Conservation (phyloP, 2,329 filamentous ascomycete genomes). For the Microdochium trichocladiopsis region DNA sequence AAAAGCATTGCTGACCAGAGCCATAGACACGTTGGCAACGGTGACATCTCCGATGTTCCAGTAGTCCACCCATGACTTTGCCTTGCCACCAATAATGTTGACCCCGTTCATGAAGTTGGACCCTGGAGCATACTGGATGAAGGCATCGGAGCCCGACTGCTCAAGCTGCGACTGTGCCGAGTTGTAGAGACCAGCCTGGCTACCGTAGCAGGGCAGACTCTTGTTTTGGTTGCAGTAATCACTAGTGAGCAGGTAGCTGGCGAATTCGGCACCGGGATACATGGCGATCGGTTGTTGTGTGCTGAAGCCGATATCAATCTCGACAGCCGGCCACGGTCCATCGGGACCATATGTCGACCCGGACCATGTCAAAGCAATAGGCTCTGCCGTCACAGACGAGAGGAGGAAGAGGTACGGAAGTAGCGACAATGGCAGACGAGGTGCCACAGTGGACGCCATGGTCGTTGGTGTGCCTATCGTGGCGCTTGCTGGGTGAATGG, state of each 20-base stretch:
- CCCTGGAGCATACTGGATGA: conserved; percentile 11
- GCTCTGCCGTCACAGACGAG: conserved; percentile 7
- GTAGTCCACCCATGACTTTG: conserved; percentile 18
- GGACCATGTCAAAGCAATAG: conserved; percentile 18
- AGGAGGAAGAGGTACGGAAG: conserved; percentile 13
- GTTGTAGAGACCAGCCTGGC: conserved; percentile 19
- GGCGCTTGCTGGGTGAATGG: too few species aligned
- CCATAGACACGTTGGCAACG: conserved; percentile 17
- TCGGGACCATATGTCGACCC: conserved; percentile 21
- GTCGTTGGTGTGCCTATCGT: conserved; percentile 5
- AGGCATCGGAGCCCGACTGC: conserved; percentile 13
- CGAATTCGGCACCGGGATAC: conserved; percentile 19
- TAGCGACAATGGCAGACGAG: conserved; percentile 12
- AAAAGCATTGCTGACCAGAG: conserved; percentile 15
- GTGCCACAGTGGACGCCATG: conserved; percentile 11
- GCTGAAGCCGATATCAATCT: conserved; percentile 12
- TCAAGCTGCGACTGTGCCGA: conserved; percentile 14
- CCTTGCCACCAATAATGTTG: conserved; percentile 9
- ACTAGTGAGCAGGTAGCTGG: conserved; percentile 17
- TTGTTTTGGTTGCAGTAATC: conserved; percentile 18
- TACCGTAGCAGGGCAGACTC: conserved; percentile 13
- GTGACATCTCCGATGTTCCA: conserved; percentile 11
- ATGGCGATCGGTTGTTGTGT: conserved; percentile 14
- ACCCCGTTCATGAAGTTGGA: conserved; percentile 18
- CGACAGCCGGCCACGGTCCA: conserved; percentile 24